These are phyloP conservation scores for Saksenaea oblongispora DNA, from an alignment of 371 early-diverging fungal species.

Conservation along the genomic window DNA sequence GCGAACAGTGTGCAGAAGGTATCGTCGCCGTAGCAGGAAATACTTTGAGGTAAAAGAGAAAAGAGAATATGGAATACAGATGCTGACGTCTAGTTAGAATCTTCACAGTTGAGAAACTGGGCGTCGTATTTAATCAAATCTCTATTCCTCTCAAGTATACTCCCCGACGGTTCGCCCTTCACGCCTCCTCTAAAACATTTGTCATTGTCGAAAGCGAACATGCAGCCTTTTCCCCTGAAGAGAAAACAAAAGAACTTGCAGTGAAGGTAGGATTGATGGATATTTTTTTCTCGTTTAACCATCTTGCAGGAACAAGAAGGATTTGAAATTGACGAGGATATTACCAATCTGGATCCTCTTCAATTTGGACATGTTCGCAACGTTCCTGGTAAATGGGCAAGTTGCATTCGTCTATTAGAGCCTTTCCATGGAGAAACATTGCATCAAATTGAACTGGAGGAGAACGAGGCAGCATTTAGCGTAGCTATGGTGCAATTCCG, in stretches of 20 bases:
- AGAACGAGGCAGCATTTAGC: constrained; percentile 90
- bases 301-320: constrained; percentile 46
- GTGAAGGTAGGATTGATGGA: constrained; percentile 32
- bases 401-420: constrained; percentile 83
- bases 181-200: constrained; percentile 77
- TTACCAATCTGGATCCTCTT: constrained; percentile 42
- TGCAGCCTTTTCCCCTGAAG: constrained; percentile 68
- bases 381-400: constrained; percentile 83
- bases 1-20: constrained; percentile 89
- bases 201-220: constrained; percentile 90
- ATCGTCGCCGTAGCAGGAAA: constrained; percentile 89
- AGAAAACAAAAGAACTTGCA: constrained; percentile 56
- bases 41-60: constrained; percentile 55
- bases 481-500: constrained; percentile 75
- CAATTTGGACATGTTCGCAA: constrained; percentile 79
- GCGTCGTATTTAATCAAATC: constrained; percentile 80
- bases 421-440: constrained; percentile 81
- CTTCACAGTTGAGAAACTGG: constrained; percentile 84
- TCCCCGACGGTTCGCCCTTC: constrained; percentile 81
- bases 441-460: constrained; percentile 73
- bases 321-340: constrained; percentile 53
- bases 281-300: background rate
- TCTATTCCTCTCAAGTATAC: constrained; percentile 87
- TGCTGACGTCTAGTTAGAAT: constrained; percentile 52
- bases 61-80: background rate